Evolutionary conservation across 139 green algal genomes (phyloP).

Genomic region (Deuterostichococcus epilithicus): DNA sequence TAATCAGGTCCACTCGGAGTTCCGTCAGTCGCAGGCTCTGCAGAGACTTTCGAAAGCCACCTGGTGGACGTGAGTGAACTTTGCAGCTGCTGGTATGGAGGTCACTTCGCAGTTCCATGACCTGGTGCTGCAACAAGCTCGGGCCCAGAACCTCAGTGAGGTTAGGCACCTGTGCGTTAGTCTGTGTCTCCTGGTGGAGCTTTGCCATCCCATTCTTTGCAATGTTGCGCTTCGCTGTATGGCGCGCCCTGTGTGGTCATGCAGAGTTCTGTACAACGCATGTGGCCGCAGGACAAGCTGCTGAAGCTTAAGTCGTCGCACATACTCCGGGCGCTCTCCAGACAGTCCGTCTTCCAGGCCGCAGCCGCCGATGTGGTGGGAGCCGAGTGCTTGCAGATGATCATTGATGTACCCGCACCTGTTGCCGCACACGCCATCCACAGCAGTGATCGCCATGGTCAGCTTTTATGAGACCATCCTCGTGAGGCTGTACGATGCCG

Average conservation of each 20-base stretch:
- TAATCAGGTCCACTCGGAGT: too few species aligned
- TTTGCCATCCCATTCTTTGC: too few species aligned
- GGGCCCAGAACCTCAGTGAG: neutral
- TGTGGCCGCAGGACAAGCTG: conserved; percentile 41
- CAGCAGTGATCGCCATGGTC: neutral
- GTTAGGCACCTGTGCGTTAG: neutral
- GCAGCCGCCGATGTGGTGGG: conserved; percentile 43
- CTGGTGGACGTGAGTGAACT: too few species aligned
- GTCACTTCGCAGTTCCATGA: neutral
- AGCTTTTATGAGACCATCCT: neutral
- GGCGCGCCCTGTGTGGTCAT: neutral
- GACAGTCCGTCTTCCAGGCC: conserved; percentile 31
- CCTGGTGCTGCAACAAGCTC: neutral
- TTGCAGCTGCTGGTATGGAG: too few species aligned
- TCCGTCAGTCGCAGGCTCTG: too few species aligned
- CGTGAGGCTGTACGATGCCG: neutral
- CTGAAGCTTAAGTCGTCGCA: conserved; percentile 40
- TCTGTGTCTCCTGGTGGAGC: too few species aligned
- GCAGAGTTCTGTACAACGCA: too few species aligned
- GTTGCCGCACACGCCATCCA: neutral
- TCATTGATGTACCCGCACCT: neutral
- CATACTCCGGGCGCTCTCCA: conserved; percentile 38
- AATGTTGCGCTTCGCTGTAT: too few species aligned
- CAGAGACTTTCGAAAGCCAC: too few species aligned
- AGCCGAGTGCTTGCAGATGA: too few species aligned